Base-by-base conservation (phyloP, 257 asterid genomes). In the Nicotiana otophora region DNA sequence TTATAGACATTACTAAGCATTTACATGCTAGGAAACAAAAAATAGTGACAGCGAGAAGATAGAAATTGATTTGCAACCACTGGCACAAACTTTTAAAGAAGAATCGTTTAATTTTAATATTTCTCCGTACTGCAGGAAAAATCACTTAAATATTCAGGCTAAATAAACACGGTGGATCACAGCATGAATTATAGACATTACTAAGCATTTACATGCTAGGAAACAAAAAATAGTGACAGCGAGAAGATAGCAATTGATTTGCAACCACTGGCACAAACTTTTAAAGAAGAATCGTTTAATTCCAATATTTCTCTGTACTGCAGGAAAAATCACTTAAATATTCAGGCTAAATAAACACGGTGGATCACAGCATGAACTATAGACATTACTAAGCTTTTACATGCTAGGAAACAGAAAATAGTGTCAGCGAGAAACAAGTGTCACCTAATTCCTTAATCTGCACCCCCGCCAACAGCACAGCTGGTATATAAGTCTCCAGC, bases 381-480 rank as follows among this genome's bases (percentile, higher is more conserved):
- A n/a, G 61, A 74, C 51, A 74, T 48, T 74, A 23, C 79, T 46
- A 48, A 23, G 62, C 12, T 74, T 23, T 72, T 72, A 3, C 58
- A 72, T 17, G 7, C 7, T 74, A 48, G 39, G 62, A 74, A 74
- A 74, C 42, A 78, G 61, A 23, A 80, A 64, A 48, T 48, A 33
- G 53, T 58, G 53, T 63, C 48, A 39, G 42, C 60, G 16, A 65
- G 53, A 46, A 76, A 82, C 62, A 3, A 39, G 81, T 16, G 66
- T 87, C 87, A 96, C 99, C 99, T 87, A 96, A 82, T 86, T 96
- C 98, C 88, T 89, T 89, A 82, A 96, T 96, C 89, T 96, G 98
- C 90, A 93, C 36, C 92, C 86, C 97, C 10, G 98, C 91, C 88
- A 96, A 81, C 82, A 94, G 84, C 85, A 96, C 94, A 83, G 98